These are phyloP conservation scores for Evansstolkia leycettana DNA, from an alignment of 495 filamentous ascomycete species.

Conservation along the genomic window DNA sequence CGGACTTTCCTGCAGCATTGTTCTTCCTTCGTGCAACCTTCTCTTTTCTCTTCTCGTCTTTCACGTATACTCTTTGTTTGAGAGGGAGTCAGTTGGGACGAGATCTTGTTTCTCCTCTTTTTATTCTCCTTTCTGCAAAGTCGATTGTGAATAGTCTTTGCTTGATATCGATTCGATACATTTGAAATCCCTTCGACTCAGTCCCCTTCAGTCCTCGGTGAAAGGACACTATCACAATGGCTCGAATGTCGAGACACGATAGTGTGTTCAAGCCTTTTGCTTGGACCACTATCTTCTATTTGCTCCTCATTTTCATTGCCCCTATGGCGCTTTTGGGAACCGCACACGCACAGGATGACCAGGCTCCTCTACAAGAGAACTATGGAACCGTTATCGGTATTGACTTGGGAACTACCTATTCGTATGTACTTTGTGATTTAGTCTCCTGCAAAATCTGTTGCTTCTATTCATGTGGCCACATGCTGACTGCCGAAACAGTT, in stretches of 20 bases:
- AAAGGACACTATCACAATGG: constrained; percentile 25
- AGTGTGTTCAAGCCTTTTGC: constrained; percentile 39
- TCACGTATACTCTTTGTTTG: constrained; percentile 7
- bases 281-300: constrained; percentile 71
- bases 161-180: not conserved
- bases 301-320: constrained; percentile 67
- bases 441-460: too few species aligned
- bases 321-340: constrained; percentile 63
- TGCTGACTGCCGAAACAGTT: constrained; percentile 28
- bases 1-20: constrained; percentile 2
- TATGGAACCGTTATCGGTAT: constrained; percentile 88
- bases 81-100: not conserved
- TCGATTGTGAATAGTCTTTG: not conserved
- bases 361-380: constrained; percentile 49
- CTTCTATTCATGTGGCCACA: too few species aligned
- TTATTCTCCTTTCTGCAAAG: constrained; percentile 1
- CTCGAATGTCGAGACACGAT: constrained; percentile 29
- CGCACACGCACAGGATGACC: constrained; percentile 62
- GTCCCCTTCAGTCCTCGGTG: constrained; percentile 1
- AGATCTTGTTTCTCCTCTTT: constrained; percentile 3
- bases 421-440: constrained; percentile 26
- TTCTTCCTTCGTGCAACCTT: constrained; percentile 1
- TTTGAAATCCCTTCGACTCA: constrained; percentile 1
- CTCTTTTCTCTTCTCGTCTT: constrained; percentile 11
- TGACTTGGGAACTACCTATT: constrained; percentile 97